Evolutionary conservation across 2,329 filamentous ascomycete genomes (phyloP).

Genomic region (Aspergillus amoenus): DNA sequence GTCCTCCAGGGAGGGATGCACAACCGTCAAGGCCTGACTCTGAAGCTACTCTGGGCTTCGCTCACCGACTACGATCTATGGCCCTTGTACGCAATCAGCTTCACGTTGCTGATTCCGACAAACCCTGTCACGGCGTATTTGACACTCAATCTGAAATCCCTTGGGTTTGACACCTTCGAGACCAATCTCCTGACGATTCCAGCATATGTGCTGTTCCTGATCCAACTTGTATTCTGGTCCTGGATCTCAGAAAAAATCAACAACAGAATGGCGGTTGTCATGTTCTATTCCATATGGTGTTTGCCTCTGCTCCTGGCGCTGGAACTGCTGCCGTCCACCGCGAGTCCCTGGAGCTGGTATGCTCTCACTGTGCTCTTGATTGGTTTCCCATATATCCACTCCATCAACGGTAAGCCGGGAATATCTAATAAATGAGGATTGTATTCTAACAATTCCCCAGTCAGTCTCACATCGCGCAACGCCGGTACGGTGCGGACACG

Average conservation of each 20-base stretch:
- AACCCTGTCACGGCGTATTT: conserved; percentile 38
- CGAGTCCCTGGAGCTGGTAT: not conserved
- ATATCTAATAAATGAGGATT: conserved; percentile 39
- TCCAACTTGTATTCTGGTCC: conserved; percentile 54
- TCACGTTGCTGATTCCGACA: conserved; percentile 45
- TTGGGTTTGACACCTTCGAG: conserved; percentile 59
- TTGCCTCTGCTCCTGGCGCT: conserved; percentile 1
- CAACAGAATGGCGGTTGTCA: conserved; percentile 54
- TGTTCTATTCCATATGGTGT: conserved; percentile 5
- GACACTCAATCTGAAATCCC: conserved; percentile 40
- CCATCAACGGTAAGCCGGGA: conserved; percentile 48
- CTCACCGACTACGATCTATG: conserved; percentile 59
- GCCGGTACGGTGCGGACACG: conserved; percentile 41
- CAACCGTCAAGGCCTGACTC: conserved; percentile 55
- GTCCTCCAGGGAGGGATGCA: conserved; percentile 57
- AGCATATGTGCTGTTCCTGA: conserved; percentile 55
- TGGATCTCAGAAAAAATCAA: conserved; percentile 54
- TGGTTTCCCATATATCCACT: conserved; percentile 4
- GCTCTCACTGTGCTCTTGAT: not conserved
- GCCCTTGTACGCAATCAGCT: conserved; percentile 53
- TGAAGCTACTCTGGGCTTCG: conserved; percentile 49
- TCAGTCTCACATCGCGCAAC: conserved; percentile 55
- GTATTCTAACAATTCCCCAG: not conserved
- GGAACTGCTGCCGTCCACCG: not conserved
- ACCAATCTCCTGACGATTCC: conserved; percentile 65